These are phyloP conservation scores for Circinella umbellata DNA, from an alignment of 371 early-diverging fungal genomes.

Conservation along the genomic window DNA sequence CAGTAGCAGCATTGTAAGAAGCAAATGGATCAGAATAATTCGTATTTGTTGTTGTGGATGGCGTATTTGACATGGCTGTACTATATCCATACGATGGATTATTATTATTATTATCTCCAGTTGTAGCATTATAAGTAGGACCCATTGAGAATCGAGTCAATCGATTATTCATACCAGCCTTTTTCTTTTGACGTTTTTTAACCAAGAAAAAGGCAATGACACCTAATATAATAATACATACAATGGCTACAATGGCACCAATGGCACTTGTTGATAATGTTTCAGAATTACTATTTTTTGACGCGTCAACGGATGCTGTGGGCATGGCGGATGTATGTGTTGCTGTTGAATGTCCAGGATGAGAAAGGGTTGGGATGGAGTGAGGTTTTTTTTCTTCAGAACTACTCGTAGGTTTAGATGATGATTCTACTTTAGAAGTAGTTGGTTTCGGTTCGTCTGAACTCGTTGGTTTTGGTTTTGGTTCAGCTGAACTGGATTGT, in stretches of 20 bases:
- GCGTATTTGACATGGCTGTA: constrained; percentile 8
- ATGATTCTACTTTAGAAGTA: neutral
- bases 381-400: neutral
- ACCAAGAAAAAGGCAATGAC: constrained; percentile 25
- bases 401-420: neutral
- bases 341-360: constrained; percentile 6
- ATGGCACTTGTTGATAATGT: constrained; percentile 24
- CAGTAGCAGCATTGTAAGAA: constrained; percentile 11
- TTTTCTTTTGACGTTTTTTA: constrained; percentile 21
- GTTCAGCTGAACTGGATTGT: neutral
- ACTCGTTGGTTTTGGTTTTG: neutral
- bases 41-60: neutral
- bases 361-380: constrained; percentile 1
- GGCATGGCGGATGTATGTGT: neutral
- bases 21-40: constrained; percentile 5
- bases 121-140: constrained; percentile 15
- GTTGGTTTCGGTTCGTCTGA: neutral
- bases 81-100: constrained; percentile 9
- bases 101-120: neutral
- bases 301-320: constrained; percentile 7
- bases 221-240: constrained; percentile 20
- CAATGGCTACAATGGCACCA: constrained; percentile 29
- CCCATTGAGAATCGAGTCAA: constrained; percentile 21
- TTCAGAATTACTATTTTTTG: neutral
- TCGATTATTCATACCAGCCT: constrained; percentile 5